Evolutionary conservation across 2,329 filamentous ascomycete genomes (phyloP).

Genomic region (Beauveria medogensis): DNA sequence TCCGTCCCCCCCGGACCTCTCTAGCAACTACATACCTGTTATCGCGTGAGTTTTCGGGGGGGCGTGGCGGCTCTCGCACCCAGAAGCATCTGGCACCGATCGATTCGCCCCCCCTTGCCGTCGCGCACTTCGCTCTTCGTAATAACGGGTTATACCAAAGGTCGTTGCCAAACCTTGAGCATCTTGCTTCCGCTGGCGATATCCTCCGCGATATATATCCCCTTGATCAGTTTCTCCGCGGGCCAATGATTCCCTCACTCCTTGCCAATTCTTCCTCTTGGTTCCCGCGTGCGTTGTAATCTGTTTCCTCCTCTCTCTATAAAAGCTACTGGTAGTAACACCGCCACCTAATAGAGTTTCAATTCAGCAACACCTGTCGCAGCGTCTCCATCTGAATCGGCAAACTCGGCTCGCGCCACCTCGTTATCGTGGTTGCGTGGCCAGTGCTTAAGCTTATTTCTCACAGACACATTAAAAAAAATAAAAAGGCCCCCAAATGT

Average conservation of each 20-base stretch:
- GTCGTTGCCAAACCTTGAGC: too few species aligned
- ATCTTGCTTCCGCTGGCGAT: too few species aligned
- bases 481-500: neutral
- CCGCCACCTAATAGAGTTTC: neutral
- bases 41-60: neutral
- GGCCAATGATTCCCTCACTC: too few species aligned
- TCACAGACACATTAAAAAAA: neutral
- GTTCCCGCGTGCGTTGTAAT: too few species aligned
- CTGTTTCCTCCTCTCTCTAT: neutral
- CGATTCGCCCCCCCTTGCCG: neutral
- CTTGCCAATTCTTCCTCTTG: neutral
- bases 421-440: neutral
- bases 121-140: neutral
- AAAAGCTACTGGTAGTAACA: neutral
- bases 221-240: neutral
- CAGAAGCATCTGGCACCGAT: neutral
- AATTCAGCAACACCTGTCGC: neutral
- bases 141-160: neutral
- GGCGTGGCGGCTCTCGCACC: neutral
- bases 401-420: neutral
- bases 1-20: neutral
- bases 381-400: neutral
- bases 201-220: neutral
- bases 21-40: too few species aligned
- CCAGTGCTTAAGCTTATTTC: conserved; percentile 11